Conservation (phyloP, 139 green algal genomes). For the Coelastrella sp. region DNA sequence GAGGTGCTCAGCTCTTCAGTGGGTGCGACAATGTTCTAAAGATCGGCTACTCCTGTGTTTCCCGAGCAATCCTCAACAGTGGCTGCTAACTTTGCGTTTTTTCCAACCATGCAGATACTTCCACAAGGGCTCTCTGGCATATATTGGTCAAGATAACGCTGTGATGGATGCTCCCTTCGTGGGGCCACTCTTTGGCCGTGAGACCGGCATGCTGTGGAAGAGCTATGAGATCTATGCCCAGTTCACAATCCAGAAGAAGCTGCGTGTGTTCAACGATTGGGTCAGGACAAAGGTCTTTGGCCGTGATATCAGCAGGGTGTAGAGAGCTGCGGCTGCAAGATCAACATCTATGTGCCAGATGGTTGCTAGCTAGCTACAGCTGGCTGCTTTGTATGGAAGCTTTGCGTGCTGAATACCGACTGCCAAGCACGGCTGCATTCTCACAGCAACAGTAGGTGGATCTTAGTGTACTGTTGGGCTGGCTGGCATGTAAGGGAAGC, state of each 20-base stretch:
- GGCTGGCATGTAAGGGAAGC: no score
- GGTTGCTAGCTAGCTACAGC: no score
- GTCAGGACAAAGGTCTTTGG: slow-evolving; percentile 60
- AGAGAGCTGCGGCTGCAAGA: not conserved
- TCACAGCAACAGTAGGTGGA: no score
- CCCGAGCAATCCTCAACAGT: not conserved
- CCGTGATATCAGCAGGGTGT: slow-evolving; percentile 43
- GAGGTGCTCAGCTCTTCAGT: no score
- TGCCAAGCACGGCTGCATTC: no score
- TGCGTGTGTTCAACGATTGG: slow-evolving; percentile 86
- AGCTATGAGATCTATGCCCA: slow-evolving; percentile 50
- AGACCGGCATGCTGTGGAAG: slow-evolving; percentile 86
- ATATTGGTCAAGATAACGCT: slow-evolving; percentile 88
- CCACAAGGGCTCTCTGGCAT: slow-evolving; percentile 86
- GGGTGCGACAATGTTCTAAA: no score
- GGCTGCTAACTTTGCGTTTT: not conserved
- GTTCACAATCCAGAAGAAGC: slow-evolving; percentile 75
- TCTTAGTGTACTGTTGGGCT: no score
- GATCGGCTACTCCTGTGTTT: no score
- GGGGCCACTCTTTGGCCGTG: slow-evolving; percentile 67
- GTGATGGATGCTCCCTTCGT: slow-evolving; percentile 91
- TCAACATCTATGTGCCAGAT: no score
- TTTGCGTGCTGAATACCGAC: no score
- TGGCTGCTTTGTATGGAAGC: no score
- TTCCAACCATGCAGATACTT: slow-evolving; percentile 60